A percentile compares a stretch with the other conserved stretches of the same genome.
phyloP scores from a whole-genome alignment of 306 rosid genomes.

The Cicer chorassanicum region DNA sequence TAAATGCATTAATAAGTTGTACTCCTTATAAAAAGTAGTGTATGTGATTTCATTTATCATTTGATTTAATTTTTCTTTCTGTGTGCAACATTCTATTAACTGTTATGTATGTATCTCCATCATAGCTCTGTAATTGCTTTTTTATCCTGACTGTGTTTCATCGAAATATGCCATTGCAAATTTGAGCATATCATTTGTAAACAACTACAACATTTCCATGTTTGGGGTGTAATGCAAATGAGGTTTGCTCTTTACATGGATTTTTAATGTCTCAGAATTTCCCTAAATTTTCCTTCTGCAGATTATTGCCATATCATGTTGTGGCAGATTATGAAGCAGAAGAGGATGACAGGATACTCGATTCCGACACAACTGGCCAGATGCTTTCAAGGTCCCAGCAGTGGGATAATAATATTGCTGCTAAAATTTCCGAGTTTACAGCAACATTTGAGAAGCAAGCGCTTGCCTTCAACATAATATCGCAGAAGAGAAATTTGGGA shows the following conservation, averaged over 20 bases:
- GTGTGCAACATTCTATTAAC: conserved; percentile 14
- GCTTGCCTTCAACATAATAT: conserved; percentile 88
- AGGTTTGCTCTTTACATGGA: conserved; percentile 12
- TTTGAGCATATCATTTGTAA: neutral
- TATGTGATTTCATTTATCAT: neutral
- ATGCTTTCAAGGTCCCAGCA: conserved; percentile 95
- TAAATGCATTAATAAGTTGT: neutral
- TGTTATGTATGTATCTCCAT: conserved; percentile 7
- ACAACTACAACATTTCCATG: neutral
- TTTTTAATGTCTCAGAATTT: conserved; percentile 37
- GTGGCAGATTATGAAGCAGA: conserved; percentile 99
- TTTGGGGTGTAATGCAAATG: conserved; percentile 15
- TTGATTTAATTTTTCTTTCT: neutral
- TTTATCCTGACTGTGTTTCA: conserved; percentile 8
- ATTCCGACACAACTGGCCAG: conserved; percentile 92
- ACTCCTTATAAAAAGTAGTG: neutral
- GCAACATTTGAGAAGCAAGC: conserved; percentile 97
- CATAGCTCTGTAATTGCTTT: conserved; percentile 9
- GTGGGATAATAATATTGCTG: conserved; percentile 94
- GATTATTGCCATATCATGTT: conserved; percentile 93
- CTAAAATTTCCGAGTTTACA: conserved; percentile 88
- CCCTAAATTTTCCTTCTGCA: conserved; percentile 48
- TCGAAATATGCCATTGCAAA: conserved; percentile 22
- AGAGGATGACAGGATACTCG: conserved; percentile 96
- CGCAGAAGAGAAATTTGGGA: conserved; percentile 76